Evolutionary conservation across 345 rosid genomes (phyloP).

Genomic region (Erysimum cheiranthoides): DNA sequence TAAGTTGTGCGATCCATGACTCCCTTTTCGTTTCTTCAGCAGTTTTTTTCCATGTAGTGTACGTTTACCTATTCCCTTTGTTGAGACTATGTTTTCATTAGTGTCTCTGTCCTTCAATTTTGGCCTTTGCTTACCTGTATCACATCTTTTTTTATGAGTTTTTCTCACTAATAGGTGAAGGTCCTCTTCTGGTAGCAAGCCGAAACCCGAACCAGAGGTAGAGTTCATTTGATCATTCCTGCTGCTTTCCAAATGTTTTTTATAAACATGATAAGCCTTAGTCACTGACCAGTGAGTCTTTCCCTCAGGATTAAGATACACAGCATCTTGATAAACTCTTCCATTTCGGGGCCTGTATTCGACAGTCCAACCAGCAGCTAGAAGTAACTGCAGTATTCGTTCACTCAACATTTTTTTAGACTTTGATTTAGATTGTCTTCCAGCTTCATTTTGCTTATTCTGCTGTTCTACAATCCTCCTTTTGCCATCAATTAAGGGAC

Average conservation of each 20-base stretch:
- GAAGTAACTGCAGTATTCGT: conserved; percentile 65
- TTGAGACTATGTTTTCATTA: conserved; percentile 41
- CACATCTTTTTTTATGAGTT: conserved; percentile 53
- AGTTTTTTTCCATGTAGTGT: conserved; percentile 39
- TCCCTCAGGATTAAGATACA: conserved; percentile 91
- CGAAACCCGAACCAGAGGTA: conserved; percentile 59
- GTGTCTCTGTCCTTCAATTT: conserved; percentile 40
- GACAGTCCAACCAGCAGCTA: conserved; percentile 88
- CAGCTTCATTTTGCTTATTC: conserved; percentile 37
- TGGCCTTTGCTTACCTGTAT: conserved; percentile 55
- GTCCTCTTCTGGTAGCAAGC: conserved; percentile 76
- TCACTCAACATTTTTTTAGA: conserved; percentile 70
- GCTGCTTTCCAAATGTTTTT: conserved; percentile 54
- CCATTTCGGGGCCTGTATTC: conserved; percentile 76
- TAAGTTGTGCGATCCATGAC: conserved; percentile 24
- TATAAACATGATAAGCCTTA: conserved; percentile 74
- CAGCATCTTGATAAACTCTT: conserved; percentile 71
- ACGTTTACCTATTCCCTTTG: conserved; percentile 42
- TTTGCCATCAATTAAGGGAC: conserved; percentile 20
- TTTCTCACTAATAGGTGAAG: conserved; percentile 61
- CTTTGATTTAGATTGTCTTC: conserved; percentile 35
- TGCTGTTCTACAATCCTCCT: conserved; percentile 32
- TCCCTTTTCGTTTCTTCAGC: conserved; percentile 44
- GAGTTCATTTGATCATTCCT: conserved; percentile 46
- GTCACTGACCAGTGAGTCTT: conserved; percentile 97